Evolutionary conservation across 192 early-diverging fungal genomes (phyloP).

Genomic region (Funneliformis geosporum): DNA sequence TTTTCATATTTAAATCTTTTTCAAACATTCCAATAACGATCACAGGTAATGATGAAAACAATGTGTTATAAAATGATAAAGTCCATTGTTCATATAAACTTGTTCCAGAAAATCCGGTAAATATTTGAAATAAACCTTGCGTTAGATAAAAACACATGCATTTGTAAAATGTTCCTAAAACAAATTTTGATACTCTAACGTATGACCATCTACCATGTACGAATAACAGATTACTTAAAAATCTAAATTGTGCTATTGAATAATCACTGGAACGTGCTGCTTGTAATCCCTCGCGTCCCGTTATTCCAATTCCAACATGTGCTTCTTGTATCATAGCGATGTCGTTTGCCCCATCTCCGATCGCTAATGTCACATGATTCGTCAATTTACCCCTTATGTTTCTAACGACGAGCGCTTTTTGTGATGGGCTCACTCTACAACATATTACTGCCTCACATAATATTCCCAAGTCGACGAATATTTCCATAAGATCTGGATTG

Average conservation of each 20-base stretch:
- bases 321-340: conserved; percentile 96
- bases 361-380: conserved; percentile 68
- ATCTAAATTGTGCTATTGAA: conserved; percentile 88
- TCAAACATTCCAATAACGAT: conserved; percentile 82
- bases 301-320: conserved; percentile 90
- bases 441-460: conserved; percentile 83
- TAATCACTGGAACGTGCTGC: conserved; percentile 88
- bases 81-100: conserved; percentile 77
- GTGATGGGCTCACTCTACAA: conserved; percentile 85
- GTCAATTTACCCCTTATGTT: conserved; percentile 55
- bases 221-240: conserved; percentile 75
- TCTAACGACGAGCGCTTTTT: conserved; percentile 87
- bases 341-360: conserved; percentile 95
- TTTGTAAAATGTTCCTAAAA: conserved; percentile 88
- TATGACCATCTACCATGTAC: conserved; percentile 92
- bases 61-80: conserved; percentile 78
- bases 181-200: conserved; percentile 75
- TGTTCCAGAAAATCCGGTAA: conserved; percentile 74
- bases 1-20: conserved; percentile 70
- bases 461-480: conserved; percentile 75
- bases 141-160: conserved; percentile 78
- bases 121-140: conserved; percentile 76
- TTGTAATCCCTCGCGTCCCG: conserved; percentile 84
- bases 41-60: conserved; percentile 80
- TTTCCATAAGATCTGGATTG: conserved; percentile 51